Evolutionary conservation across 768 basidiomycete species (phyloP).

Genomic region (Pulveroboletus sp.): DNA sequence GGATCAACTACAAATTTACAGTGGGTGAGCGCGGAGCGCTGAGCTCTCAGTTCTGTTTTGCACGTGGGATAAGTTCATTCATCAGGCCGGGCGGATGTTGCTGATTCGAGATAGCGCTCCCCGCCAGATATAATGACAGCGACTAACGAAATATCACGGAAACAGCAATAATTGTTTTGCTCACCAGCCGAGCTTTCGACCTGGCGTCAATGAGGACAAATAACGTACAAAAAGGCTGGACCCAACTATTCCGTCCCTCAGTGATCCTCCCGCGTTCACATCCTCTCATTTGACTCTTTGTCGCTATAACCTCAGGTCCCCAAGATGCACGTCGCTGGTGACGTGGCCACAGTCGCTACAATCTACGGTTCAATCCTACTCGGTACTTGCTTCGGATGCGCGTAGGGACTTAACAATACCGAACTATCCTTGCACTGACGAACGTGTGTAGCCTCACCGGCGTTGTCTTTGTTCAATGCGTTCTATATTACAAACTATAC

Average conservation of each 20-base stretch:
- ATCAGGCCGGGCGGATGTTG: neutral
- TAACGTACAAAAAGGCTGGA: constrained; percentile 31
- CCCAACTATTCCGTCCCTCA: neutral
- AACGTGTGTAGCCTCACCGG: constrained; percentile 26
- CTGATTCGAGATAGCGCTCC: neutral
- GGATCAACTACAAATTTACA: neutral
- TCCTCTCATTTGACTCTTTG: constrained; percentile 27
- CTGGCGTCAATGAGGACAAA: constrained; percentile 31
- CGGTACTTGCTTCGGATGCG: constrained; percentile 30
- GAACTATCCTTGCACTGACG: constrained; percentile 1
- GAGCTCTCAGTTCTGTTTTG: too few species aligned
- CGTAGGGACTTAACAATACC: constrained; percentile 9
- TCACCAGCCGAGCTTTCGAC: constrained; percentile 17
- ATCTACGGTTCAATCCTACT: constrained; percentile 30
- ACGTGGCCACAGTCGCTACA: constrained; percentile 30
- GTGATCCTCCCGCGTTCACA: constrained; percentile 28
- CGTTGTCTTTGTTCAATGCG: constrained; percentile 29
- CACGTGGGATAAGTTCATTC: neutral
- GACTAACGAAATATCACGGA: constrained; percentile 20
- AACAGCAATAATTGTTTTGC: constrained; percentile 9
- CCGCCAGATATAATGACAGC: constrained; percentile 5
- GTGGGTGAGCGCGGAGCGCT: neutral
- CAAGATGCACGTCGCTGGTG: constrained; percentile 24
- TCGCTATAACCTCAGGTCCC: neutral
- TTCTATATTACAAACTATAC: constrained; percentile 32